Evolutionary conservation across 352 stramenopile species (phyloP), one percentile per base, ranked within the genome.

Genomic region (Phytophthora aleatoria): DNA sequence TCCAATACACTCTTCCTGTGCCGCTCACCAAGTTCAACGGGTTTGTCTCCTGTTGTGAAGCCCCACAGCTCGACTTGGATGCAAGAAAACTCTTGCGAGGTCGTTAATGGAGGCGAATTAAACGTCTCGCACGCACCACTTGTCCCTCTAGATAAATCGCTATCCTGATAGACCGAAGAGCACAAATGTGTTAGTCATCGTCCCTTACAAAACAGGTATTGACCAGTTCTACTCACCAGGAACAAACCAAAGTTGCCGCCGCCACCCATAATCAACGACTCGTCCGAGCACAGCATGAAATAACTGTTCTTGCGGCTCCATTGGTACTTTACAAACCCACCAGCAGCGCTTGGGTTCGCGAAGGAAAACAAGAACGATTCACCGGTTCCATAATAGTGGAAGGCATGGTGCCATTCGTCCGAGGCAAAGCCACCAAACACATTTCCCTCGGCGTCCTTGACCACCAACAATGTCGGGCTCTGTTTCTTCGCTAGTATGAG

Each of bases 341-440:
- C 54, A 33, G 64, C 63, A 33, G 60, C 51, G 27, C 64, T 74
- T 26, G 54, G 38, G 52, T 68, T 83, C 16, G 77, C 74, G 51
- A 97, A 95, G 0, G 87, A 79, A 67, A 97, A 97, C n/a, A 97
- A 62, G 53, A 97, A 97, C 0, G 79, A 88, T 50, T 96, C 86
- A 20, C 89, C 89, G 3, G 83, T 96, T 10, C 90, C 91, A 53
- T 95, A 96, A 67, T 97, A 97, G 41, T 94, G 84, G 27, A 86
- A 81, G 20, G 83, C 88, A 43, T 60, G 74, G 55, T 88, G 83
- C 89, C 87, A 96, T 58, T 85, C 79, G 41, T 92, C 83, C 16
- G 89, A 87, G 8, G 75, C 82, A 73, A 89, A 96, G 0, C 89
- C 89, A 30, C 89, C 89, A 78, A 96, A 95, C 5, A 94, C 76